phyloP scores from a whole-genome alignment of 2,329 filamentous ascomycete species.

The Phyllosticta ampelicida region DNA sequence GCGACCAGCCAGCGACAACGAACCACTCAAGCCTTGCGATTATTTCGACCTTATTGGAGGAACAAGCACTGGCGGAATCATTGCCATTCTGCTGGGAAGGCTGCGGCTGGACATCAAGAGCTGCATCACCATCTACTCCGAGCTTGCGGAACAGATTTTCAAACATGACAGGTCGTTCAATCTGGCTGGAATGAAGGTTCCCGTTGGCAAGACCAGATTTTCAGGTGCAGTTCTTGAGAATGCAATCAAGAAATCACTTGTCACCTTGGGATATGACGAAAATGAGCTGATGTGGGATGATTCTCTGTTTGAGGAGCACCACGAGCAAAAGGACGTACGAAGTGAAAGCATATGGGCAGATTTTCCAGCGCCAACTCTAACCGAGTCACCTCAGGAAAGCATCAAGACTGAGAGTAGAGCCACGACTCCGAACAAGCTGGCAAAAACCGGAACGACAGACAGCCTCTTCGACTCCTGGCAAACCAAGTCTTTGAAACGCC shows the following conservation, averaged over 20 bases:
- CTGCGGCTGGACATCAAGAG: slow-evolving; percentile 26
- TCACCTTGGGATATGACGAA: slow-evolving; percentile 22
- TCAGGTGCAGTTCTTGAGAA: slow-evolving; percentile 26
- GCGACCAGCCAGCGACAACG: slow-evolving; percentile 18
- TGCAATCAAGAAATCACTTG: slow-evolving; percentile 26
- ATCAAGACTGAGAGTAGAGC: not conserved
- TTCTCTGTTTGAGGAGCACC: slow-evolving; percentile 26
- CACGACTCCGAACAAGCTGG: not conserved
- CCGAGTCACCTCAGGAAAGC: slow-evolving; percentile 18
- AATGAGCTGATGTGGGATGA: slow-evolving; percentile 32
- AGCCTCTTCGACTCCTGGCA: not conserved
- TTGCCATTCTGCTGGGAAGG: slow-evolving; percentile 30
- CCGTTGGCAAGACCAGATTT: slow-evolving; percentile 26
- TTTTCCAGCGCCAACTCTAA: slow-evolving; percentile 14
- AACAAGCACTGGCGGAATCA: slow-evolving; percentile 31
- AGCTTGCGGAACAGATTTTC: slow-evolving; percentile 28
- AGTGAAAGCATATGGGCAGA: slow-evolving; percentile 27
- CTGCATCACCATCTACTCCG: slow-evolving; percentile 28
- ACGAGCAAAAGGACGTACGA: slow-evolving; percentile 16
- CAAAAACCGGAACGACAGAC: not conserved
- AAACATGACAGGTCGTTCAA: slow-evolving; percentile 27
- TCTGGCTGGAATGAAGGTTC: slow-evolving; percentile 25
- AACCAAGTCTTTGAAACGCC: slow-evolving; percentile 12
- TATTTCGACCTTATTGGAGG: slow-evolving; percentile 33
- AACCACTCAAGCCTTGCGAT: slow-evolving; percentile 26